Evolutionary conservation across 2,329 filamentous ascomycete species (phyloP).

Genomic region (Seiridium cupressi): DNA sequence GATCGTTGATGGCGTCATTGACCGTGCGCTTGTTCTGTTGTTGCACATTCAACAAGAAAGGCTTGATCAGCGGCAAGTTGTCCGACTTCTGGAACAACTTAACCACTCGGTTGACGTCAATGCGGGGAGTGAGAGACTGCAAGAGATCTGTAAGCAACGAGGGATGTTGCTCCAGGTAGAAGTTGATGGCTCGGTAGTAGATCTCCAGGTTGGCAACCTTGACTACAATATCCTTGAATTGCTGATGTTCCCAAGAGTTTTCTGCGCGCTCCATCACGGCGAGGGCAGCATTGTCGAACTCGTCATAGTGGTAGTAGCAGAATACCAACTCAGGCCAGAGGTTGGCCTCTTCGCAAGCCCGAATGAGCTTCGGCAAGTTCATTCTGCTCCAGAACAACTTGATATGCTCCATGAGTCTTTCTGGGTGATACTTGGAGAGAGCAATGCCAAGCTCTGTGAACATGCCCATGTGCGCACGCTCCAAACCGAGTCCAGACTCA

Average conservation of each 20-base stretch:
- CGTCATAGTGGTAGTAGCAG: constrained; percentile 97
- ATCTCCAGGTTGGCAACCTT: constrained; percentile 99
- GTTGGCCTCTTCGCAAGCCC: constrained; percentile 88
- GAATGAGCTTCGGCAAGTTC: constrained; percentile 97
- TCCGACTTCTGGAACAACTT: constrained; percentile 99
- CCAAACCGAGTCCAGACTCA: constrained; percentile 90
- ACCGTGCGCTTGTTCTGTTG: constrained; percentile 96
- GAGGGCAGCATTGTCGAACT: constrained; percentile 94
- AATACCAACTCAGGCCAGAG: constrained; percentile 98
- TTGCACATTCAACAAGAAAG: constrained; percentile 95
- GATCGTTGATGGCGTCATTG: constrained; percentile 96
- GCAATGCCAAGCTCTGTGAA: constrained; percentile 93
- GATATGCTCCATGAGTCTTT: constrained; percentile 96
- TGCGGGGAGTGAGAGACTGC: constrained; percentile 84
- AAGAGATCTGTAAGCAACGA: constrained; percentile 93
- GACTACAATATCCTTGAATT: constrained; percentile 97
- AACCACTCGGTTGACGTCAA: constrained; percentile 98
- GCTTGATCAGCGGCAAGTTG: constrained; percentile 97
- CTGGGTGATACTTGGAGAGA: constrained; percentile 90
- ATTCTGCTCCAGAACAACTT: constrained; percentile 98
- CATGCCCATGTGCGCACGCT: constrained; percentile 93
- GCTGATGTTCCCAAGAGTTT: constrained; percentile 98
- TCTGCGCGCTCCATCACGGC: constrained; percentile 97
- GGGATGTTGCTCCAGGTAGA: constrained; percentile 96
- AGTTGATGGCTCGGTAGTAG: constrained; percentile 95